Evolutionary conservation across 2,329 filamentous ascomycete species (phyloP).

Genomic region (Sporothrix luriei): DNA sequence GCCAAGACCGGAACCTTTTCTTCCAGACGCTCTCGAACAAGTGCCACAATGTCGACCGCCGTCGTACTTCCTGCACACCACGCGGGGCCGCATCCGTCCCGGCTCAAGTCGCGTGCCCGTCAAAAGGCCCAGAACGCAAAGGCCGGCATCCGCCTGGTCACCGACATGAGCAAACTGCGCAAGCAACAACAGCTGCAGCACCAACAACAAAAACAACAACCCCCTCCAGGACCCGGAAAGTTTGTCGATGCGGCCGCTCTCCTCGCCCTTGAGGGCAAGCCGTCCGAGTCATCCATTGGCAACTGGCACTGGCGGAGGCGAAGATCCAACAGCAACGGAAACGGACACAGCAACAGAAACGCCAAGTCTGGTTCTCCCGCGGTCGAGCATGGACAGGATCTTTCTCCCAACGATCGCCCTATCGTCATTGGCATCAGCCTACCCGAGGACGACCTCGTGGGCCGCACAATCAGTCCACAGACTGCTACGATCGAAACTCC

Average conservation of each 20-base stretch:
- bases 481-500: slow-evolving; percentile 51
- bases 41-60: not conserved
- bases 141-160: slow-evolving; percentile 69
- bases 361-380: slow-evolving; percentile 34
- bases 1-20: not conserved
- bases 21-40: not conserved
- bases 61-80: slow-evolving; percentile 1
- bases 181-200: slow-evolving; percentile 46
- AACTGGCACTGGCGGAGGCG: slow-evolving; percentile 60
- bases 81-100: slow-evolving; percentile 48
- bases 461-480: slow-evolving; percentile 55
- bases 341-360: not conserved
- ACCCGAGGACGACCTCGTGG: slow-evolving; percentile 54
- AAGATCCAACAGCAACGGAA: slow-evolving; percentile 42
- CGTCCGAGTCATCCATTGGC: slow-evolving; percentile 57
- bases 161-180: slow-evolving; percentile 63
- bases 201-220: slow-evolving; percentile 44
- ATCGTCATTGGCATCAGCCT: slow-evolving; percentile 73
- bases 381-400: slow-evolving; percentile 46
- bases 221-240: slow-evolving; percentile 45
- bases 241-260: slow-evolving; percentile 64
- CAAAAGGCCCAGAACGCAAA: slow-evolving; percentile 63
- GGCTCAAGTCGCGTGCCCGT: slow-evolving; percentile 61
- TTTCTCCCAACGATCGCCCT: slow-evolving; percentile 69
- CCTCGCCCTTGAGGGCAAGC: slow-evolving; percentile 60